Conservation (phyloP, 345 rosid genomes). For the Schrenkiella parvula region DNA sequence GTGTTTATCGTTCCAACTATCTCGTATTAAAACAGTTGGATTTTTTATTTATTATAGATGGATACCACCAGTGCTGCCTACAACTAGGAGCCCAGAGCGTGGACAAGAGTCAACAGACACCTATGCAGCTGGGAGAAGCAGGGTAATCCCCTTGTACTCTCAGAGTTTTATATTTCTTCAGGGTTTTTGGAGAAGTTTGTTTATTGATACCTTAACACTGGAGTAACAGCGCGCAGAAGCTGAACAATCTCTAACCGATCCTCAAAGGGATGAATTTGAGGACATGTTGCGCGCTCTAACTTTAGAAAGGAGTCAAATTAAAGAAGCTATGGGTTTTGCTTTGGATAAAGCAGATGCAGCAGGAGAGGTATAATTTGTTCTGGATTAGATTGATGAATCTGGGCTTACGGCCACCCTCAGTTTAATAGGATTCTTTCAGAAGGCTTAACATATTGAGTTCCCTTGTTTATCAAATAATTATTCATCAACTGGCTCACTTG, state of each 20-base stretch:
- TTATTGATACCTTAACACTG: not conserved
- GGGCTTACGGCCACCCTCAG: no score
- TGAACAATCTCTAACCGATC: constrained; percentile 70
- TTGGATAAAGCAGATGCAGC: constrained; percentile 94
- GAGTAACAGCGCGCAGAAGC: constrained; percentile 55
- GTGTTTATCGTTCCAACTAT: no score
- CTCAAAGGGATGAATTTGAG: constrained; percentile 90
- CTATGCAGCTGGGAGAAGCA: constrained; percentile 95
- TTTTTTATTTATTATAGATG: constrained; percentile 44
- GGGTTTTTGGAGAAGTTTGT: not conserved
- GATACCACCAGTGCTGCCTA: constrained; percentile 83
- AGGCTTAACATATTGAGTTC: not conserved
- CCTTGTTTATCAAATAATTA: not conserved
- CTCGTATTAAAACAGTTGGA: not conserved
- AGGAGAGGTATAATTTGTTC: constrained; percentile 55
- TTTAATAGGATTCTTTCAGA: not conserved
- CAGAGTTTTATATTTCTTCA: not conserved
- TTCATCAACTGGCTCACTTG: not conserved
- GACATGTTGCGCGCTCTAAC: constrained; percentile 84
- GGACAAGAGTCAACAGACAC: constrained; percentile 71
- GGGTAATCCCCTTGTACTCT: constrained; percentile 44
- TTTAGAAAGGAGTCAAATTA: constrained; percentile 80
- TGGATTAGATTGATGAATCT: not conserved
- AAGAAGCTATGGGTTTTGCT: constrained; percentile 87
- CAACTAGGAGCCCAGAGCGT: constrained; percentile 66